Conservation (phyloP, 306 rosid genomes). For the Trichosanthes truncata region DNA sequence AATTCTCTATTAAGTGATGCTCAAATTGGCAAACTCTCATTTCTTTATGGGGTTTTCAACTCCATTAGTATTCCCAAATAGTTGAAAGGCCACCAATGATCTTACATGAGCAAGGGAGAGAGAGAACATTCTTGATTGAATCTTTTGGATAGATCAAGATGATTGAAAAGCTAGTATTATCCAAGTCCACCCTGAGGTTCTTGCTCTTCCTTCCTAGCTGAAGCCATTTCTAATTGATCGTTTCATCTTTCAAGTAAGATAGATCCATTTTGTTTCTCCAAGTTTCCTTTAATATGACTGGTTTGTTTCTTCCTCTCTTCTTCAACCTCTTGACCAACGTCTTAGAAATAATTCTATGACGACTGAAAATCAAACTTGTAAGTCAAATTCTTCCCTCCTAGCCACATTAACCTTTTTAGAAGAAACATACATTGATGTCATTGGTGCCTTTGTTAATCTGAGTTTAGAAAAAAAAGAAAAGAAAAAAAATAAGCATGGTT, state of each 20-base stretch:
- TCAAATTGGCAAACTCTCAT: no score
- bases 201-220: background rate
- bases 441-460: background rate
- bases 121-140: background rate
- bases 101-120: background rate
- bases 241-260: background rate
- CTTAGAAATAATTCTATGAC: background rate
- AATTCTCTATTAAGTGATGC: no score
- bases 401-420: background rate
- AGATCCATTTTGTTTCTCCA: background rate
- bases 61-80: background rate
- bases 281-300: background rate
- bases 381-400: background rate
- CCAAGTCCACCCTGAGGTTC: background rate
- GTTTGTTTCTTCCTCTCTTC: background rate
- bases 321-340: background rate
- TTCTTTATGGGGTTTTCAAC: background rate
- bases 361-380: no score
- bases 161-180: background rate
- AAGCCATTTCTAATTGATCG: background rate
- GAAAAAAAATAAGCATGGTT: no score
- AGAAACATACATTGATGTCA: background rate
- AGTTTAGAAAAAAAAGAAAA: no score
- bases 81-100: background rate
- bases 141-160: background rate